Base-by-base conservation (phyloP, 2,329 filamentous ascomycete species). In the Penicillium corylophilum region DNA sequence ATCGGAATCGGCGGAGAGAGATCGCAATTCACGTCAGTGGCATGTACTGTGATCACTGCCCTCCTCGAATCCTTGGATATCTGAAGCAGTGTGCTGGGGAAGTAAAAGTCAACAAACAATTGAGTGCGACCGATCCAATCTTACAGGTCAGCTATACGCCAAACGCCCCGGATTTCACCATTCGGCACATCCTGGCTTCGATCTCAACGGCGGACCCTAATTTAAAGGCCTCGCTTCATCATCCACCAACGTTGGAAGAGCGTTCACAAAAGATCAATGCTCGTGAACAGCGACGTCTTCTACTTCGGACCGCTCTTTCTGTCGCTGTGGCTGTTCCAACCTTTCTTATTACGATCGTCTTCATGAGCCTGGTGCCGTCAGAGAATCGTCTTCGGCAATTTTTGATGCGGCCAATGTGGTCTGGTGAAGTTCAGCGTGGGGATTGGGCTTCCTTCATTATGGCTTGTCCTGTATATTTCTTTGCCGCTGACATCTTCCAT, bases 401-500 rank as follows among this genome's bases (percentile, higher is more conserved):
- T 60, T 74, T 94, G 36, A 90, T 89, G 82, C 67, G 78, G 54
- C 83, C 85, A 0, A 86, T 89, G 77, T 81, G 79, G 55, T 83
- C 81, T 2, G 89, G 89, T 0, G 75, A 74, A 39, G 84, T 90
- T 46, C 89, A 82, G 59, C 83, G 89, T 16, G 79, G 87, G 7
- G 88, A 91, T 68, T 87, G 92, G 74, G 82, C 88, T 8, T 78
- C 95, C 0, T 89, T 92, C 64, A 80, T 90, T 48, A 77, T 95
- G 62, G 85, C 90, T 2, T 95, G 90, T 0, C 89, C 90, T 0
- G 84, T 95, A 6, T 95, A 94, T 75, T 86, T 96, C 64, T 88
- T 88, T 61, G 87, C 86, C 1, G 89, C 92, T 0, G 89, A 94
- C 65, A 78, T 90, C 2, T 96, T 96, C 69, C 92, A 96, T 66